Evolutionary conservation across 495 filamentous ascomycete genomes (phyloP).

Genomic region (Penicillium egyptiacum): DNA sequence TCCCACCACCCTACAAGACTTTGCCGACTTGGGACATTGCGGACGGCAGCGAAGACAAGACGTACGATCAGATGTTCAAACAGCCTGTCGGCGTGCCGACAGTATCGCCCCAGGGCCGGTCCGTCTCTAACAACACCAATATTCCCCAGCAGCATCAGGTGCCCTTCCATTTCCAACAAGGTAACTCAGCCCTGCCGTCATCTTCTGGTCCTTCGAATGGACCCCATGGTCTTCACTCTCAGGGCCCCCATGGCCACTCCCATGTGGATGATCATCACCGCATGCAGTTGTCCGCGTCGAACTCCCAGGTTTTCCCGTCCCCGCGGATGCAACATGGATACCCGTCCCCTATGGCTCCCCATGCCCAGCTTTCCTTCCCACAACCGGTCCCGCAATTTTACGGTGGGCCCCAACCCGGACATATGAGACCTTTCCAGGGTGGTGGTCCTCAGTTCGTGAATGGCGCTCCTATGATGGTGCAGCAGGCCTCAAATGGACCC

Average conservation of each 20-base stretch:
- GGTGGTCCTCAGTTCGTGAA: constrained; percentile 64
- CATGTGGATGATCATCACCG: constrained; percentile 78
- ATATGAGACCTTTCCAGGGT: constrained; percentile 49
- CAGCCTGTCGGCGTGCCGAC: constrained; percentile 51
- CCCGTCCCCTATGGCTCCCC: constrained; percentile 65
- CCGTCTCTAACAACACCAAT: constrained; percentile 54
- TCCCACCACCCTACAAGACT: constrained; percentile 75
- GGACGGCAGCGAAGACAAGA: constrained; percentile 63
- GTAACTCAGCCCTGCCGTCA: constrained; percentile 37
- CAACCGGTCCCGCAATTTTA: constrained; percentile 71
- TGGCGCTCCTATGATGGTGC: constrained; percentile 81
- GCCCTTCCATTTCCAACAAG: constrained; percentile 63
- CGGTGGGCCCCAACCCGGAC: constrained; percentile 43
- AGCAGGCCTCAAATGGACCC: constrained; percentile 61
- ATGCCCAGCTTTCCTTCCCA: constrained; percentile 67
- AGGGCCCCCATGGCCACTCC: constrained; percentile 61
- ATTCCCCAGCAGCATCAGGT: constrained; percentile 78
- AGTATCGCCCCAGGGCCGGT: constrained; percentile 66
- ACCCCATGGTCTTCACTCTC: constrained; percentile 61
- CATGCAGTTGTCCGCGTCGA: constrained; percentile 80
- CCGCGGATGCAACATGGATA: constrained; percentile 75
- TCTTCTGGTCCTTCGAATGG: constrained; percentile 59
- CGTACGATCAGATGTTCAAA: constrained; percentile 77
- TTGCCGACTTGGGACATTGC: constrained; percentile 72
- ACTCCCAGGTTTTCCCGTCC: constrained; percentile 74